phyloP scores from a whole-genome alignment of 228 moss, liverwort and hornwort genomes.

The Sphagnum fallax region DNA sequence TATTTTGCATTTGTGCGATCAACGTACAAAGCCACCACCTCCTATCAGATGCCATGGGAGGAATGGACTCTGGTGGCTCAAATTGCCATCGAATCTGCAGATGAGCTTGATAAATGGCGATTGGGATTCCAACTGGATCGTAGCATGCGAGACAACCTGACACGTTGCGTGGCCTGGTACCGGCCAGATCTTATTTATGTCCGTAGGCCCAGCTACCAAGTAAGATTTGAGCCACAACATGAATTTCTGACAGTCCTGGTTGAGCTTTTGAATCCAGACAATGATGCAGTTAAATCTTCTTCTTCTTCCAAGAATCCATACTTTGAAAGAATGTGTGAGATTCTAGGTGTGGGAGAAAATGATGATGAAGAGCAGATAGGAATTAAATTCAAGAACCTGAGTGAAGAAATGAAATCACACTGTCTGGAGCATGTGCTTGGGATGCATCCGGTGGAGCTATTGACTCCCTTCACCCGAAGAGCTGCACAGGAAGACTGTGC shows the following conservation, averaged over 20 bases:
- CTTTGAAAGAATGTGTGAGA: conserved; percentile 43
- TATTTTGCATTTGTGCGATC: conserved; percentile 66
- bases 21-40: conserved; percentile 17
- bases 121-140: conserved; percentile 39
- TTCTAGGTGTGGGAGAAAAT: conserved; percentile 47
- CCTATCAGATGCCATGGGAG: conserved; percentile 54
- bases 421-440: conserved; percentile 70
- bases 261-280: conserved; percentile 43
- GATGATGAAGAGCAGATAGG: conserved; percentile 30
- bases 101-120: conserved; percentile 38
- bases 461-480: conserved; percentile 31
- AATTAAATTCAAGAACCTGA: conserved; percentile 32
- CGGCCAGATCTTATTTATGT: conserved; percentile 85
- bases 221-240: conserved; percentile 77
- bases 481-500: conserved; percentile 14
- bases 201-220: conserved; percentile 56
- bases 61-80: conserved; percentile 89
- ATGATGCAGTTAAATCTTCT: neutral
- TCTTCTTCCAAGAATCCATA: conserved; percentile 19
- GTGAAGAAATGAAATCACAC: conserved; percentile 43
- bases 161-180: conserved; percentile 63
- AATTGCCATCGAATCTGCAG: conserved; percentile 57
- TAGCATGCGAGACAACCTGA: conserved; percentile 22
- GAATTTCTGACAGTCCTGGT: conserved; percentile 47
- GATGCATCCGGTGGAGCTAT: conserved; percentile 62